A percentile compares a stretch with the other conserved stretches of the same genome.
These are phyloP conservation scores for Petasospora rhodanensis DNA, from an alignment of 1,139 yeast species.

Conservation along the genomic window DNA sequence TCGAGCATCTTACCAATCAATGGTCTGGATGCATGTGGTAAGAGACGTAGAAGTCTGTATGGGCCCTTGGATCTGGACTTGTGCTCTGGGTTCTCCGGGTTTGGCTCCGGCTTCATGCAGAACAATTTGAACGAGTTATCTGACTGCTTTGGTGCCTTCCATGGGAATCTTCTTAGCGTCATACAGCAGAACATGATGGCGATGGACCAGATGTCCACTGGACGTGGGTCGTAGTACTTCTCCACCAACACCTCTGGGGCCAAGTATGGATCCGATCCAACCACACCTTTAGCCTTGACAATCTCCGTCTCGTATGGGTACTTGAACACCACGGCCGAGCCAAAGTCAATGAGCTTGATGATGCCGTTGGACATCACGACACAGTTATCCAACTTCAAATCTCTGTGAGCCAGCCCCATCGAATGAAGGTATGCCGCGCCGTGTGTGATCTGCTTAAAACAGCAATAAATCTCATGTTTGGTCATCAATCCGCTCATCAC, in stretches of 20 bases:
- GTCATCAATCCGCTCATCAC: slow-evolving; percentile 71
- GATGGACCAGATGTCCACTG: slow-evolving; percentile 73
- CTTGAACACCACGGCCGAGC: slow-evolving; percentile 66
- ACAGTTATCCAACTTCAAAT: slow-evolving; percentile 72
- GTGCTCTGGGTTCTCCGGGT: slow-evolving; percentile 33
- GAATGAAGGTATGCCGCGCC: slow-evolving; percentile 62
- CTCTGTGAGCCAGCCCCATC: slow-evolving; percentile 73
- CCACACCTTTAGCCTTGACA: slow-evolving; percentile 58
- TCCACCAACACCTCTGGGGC: slow-evolving; percentile 64
- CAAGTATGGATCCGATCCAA: slow-evolving; percentile 77
- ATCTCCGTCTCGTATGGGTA: slow-evolving; percentile 33
- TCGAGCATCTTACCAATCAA: slow-evolving; percentile 71
- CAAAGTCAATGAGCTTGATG: slow-evolving; percentile 70
- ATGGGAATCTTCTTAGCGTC: slow-evolving; percentile 68
- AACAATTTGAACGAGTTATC: slow-evolving; percentile 50
- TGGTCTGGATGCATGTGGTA: slow-evolving; percentile 76
- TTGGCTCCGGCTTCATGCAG: slow-evolving; percentile 33
- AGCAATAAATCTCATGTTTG: slow-evolving; percentile 56
- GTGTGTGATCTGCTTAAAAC: slow-evolving; percentile 58
- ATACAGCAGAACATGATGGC: slow-evolving; percentile 76
- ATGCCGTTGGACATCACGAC: slow-evolving; percentile 61
- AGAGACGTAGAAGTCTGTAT: slow-evolving; percentile 70
- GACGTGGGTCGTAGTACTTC: slow-evolving; percentile 60
- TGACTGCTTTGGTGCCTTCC: slow-evolving; percentile 64
- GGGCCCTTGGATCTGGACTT: slow-evolving; percentile 55